Conservation (phyloP, 495 filamentous ascomycete species). For the Podospora pseudocomata region DNA sequence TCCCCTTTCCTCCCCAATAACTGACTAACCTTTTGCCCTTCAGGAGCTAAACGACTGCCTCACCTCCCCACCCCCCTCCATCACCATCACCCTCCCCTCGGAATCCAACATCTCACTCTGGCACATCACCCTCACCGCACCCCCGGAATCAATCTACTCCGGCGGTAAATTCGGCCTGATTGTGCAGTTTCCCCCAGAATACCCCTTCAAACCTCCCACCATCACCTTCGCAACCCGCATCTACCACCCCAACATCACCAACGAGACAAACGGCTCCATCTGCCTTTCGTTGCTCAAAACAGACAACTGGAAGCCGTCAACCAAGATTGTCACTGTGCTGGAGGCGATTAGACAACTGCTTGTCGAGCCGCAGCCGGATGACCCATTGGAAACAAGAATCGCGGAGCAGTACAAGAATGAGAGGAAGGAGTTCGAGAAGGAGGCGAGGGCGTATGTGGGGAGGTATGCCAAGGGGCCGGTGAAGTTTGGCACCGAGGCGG, state of each 20-base stretch:
- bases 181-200: slow-evolving; percentile 74
- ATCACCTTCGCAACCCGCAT: slow-evolving; percentile 91
- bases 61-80: slow-evolving; percentile 59
- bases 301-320: slow-evolving; percentile 93
- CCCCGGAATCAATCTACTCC: slow-evolving; percentile 67
- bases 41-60: slow-evolving; percentile 73
- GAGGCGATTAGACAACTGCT: slow-evolving; percentile 74
- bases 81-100: slow-evolving; percentile 60
- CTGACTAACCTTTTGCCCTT: background rate
- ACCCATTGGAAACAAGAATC: slow-evolving; percentile 84
- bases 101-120: slow-evolving; percentile 80
- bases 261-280: slow-evolving; percentile 86
- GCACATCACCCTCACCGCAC: slow-evolving; percentile 75
- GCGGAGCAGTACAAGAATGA: slow-evolving; percentile 81
- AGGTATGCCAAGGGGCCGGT: slow-evolving; percentile 61
- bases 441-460: slow-evolving; percentile 74
- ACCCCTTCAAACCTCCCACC: slow-evolving; percentile 90
- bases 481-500: slow-evolving; percentile 21
- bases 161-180: slow-evolving; percentile 77
- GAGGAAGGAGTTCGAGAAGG: slow-evolving; percentile 72
- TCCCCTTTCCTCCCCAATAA: background rate
- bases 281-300: slow-evolving; percentile 82
- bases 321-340: slow-evolving; percentile 72
- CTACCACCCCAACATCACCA: slow-evolving; percentile 97
- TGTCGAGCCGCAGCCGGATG: slow-evolving; percentile 85